A percentile compares a stretch with the other conserved stretches of the same genome.
These are phyloP conservation scores for Ganoderma lucidum DNA, from an alignment of 1,284 basidiomycete species.

Conservation along the genomic window DNA sequence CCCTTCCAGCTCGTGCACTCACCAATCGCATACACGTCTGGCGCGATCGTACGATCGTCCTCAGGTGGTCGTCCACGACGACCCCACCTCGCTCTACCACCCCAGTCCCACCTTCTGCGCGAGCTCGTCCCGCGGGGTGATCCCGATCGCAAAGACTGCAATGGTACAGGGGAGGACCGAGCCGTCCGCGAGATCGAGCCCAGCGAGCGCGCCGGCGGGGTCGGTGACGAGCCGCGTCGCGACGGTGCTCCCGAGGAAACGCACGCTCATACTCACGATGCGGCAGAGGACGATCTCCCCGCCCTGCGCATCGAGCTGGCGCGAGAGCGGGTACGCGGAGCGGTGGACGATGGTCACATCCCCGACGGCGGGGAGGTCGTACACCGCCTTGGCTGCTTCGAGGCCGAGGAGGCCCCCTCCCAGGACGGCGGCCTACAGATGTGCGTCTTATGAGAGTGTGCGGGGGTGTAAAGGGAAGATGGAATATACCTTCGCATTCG, in stretches of 20 bases:
- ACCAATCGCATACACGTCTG: conserved; percentile 77
- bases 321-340: conserved; percentile 69
- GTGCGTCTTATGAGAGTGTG: too few species aligned
- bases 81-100: conserved; percentile 60
- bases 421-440: conserved; percentile 58
- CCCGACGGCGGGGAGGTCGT: conserved; percentile 59
- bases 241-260: conserved; percentile 62
- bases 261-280: conserved; percentile 72
- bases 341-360: conserved; percentile 66
- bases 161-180: conserved; percentile 54
- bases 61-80: conserved; percentile 62
- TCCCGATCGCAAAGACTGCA: conserved; percentile 74
- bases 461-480: neutral
- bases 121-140: conserved; percentile 76
- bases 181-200: conserved; percentile 59
- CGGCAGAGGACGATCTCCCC: conserved; percentile 75
- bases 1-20: conserved; percentile 79
- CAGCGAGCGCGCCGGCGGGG: conserved; percentile 48
- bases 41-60: conserved; percentile 53
- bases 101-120: conserved; percentile 60
- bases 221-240: conserved; percentile 49
- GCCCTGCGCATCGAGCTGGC: conserved; percentile 76
- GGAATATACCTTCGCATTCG: conserved; percentile 34
- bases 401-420: conserved; percentile 81
- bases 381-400: conserved; percentile 79